phyloP scores from a whole-genome alignment of 2,329 filamentous ascomycete genomes.

The Venturia oleaginea region DNA sequence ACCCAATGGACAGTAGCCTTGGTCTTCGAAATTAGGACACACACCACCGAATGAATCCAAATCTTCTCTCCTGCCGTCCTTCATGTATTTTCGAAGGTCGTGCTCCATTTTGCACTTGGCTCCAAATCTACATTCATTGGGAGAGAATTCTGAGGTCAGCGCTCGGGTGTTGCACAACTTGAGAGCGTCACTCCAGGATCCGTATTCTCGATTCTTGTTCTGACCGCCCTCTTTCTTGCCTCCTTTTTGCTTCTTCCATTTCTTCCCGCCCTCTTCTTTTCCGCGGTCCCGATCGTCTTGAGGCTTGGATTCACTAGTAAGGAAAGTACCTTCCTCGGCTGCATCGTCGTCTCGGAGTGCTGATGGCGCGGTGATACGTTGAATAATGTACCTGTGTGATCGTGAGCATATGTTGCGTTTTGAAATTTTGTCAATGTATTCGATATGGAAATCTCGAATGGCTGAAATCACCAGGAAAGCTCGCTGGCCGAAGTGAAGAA shows the following conservation, averaged over 20 bases:
- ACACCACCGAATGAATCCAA: constrained; percentile 60
- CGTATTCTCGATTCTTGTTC: constrained; percentile 76
- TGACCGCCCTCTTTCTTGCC: constrained; percentile 61
- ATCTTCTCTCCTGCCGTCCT: constrained; percentile 62
- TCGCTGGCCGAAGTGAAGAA: too few relatives aligned
- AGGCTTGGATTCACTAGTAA: constrained; percentile 3
- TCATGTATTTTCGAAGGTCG: constrained; percentile 75
- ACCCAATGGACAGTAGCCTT: constrained; percentile 70
- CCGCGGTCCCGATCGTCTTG: background rate
- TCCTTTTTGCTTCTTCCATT: constrained; percentile 25
- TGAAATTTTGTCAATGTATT: background rate
- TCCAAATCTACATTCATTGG: constrained; percentile 63
- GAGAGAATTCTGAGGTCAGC: constrained; percentile 70
- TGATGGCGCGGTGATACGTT: background rate
- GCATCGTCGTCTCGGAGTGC: constrained; percentile 25
- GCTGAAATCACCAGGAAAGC: too few relatives aligned
- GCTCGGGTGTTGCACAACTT: constrained; percentile 68
- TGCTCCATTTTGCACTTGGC: constrained; percentile 76
- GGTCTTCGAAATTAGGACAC: constrained; percentile 71
- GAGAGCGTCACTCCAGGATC: constrained; percentile 66
- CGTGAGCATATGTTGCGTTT: background rate
- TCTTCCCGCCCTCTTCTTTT: constrained; percentile 19
- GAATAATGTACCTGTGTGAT: constrained; percentile 23
- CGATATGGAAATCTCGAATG: background rate
- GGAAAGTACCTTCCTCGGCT: constrained; percentile 18